Evolutionary conservation across 1,139 yeast genomes (phyloP).

Genomic region (Lodderomyces elongisporus): DNA sequence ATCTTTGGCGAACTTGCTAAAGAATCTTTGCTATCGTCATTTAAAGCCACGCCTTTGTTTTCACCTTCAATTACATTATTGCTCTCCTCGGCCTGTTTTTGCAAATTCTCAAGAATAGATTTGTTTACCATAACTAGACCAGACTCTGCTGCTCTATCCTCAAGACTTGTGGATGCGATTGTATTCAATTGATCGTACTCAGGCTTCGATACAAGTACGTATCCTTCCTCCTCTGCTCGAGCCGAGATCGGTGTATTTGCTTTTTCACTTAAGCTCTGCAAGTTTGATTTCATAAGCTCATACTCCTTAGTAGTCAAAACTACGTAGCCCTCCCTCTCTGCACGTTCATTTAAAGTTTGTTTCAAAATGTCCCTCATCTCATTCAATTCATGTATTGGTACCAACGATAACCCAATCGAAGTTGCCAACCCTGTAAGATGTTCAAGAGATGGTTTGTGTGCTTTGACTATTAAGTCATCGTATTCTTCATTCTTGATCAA

Average conservation of each 20-base stretch:
- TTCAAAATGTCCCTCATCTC: not conserved
- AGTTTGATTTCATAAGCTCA: not conserved
- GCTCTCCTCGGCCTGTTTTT: not conserved
- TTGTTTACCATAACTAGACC: not conserved
- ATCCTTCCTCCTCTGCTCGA: slow-evolving; percentile 19
- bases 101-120: not conserved
- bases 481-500: slow-evolving; percentile 20
- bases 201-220: slow-evolving; percentile 7
- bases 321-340: not conserved
- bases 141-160: slow-evolving; percentile 6
- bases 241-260: slow-evolving; percentile 17
- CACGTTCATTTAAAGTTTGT: not conserved
- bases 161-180: slow-evolving; percentile 13
- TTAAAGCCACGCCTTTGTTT: slow-evolving; percentile 7
- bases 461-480: slow-evolving; percentile 20
- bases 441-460: slow-evolving; percentile 26
- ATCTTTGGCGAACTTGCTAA: not conserved
- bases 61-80: not conserved
- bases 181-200: slow-evolving; percentile 12
- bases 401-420: slow-evolving; percentile 23
- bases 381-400: slow-evolving; percentile 24
- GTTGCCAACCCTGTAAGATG: slow-evolving; percentile 25
- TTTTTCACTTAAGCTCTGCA: slow-evolving; percentile 14
- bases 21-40: slow-evolving; percentile 22
- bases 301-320: not conserved